Evolutionary conservation across 2,329 filamentous ascomycete genomes (phyloP), one percentile per base, ranked within the genome.

Genomic region (Aspergillus versicolor): DNA sequence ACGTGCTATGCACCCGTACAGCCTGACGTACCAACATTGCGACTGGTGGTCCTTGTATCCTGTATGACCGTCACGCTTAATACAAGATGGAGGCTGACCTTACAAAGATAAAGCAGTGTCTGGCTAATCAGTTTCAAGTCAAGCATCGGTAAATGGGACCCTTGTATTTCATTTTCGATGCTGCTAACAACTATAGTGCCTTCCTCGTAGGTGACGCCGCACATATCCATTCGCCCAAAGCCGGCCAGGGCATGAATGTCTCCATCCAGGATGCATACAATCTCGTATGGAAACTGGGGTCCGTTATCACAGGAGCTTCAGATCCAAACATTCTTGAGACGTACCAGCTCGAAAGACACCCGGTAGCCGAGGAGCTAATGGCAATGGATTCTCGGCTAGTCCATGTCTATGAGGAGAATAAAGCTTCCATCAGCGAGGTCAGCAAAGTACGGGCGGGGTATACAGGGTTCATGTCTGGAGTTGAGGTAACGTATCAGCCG

Each of bases 321-420:
- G 61, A 72, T 5, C 74, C 75, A 0, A 63, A 67, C 0, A 75
- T 84, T 7, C 69, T 84, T 1, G 73, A 75, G 52, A 84, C 82
- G 0, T 84, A 84, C 58, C 73, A 80, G 17, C 70, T 73, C 0
- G 82, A 85, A 63, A 75, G 88, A 2, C 80, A 83, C 4, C 79
- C 77, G 4, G 82, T 90, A 2, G 88, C 88, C 0, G 78, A 87
- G 56, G 82, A 88, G 51, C 78, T 91, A 0, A 89, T 91, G 59
- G 77, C 80, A 6, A 86, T 88, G 57, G 85, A 88, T 41, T 21
- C 41, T 1, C n/a, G 47, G 22, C 19, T 53, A 5, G 56, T 52
- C 8, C 15, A 54, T 5, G 46, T 46, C 1, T 55, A 58, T 12
- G 56, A 58, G 13, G 27, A 52, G 30, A 24, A 42, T 22, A 32